Percentiles rank a stretch among this genome's conserved stretches.
Conservation (phyloP, 179 eudicot species). For the Dionaea muscipula region DNA sequence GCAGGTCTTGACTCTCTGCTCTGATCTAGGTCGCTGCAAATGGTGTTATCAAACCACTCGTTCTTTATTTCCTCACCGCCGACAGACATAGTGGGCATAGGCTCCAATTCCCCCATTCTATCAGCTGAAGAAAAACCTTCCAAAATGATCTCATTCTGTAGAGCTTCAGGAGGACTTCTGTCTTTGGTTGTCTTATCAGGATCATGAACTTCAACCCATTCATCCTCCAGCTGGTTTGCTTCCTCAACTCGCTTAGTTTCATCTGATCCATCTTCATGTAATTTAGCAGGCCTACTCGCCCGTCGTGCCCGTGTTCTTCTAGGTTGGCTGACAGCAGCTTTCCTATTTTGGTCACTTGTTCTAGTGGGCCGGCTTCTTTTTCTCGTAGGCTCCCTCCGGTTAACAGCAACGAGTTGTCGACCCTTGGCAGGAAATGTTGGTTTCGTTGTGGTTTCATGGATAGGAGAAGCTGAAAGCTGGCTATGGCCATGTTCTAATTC, state of each 20-base stretch:
- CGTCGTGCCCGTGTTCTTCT: constrained; percentile 37
- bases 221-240: constrained; percentile 12
- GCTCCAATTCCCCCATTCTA: constrained; percentile 10
- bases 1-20: constrained; percentile 7
- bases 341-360: constrained; percentile 18
- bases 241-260: constrained; percentile 28
- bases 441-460: constrained; percentile 20
- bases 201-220: neutral
- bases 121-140: constrained; percentile 10
- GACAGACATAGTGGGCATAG: constrained; percentile 7
- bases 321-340: constrained; percentile 30
- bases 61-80: constrained; percentile 7
- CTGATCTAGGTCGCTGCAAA: constrained; percentile 14
- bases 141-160: neutral
- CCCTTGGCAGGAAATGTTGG: constrained; percentile 7
- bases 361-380: constrained; percentile 52
- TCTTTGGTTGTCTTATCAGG: constrained; percentile 13
- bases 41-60: constrained; percentile 8
- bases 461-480: constrained; percentile 19
- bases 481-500: constrained; percentile 11
- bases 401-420: constrained; percentile 2
- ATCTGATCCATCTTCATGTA: constrained; percentile 32
- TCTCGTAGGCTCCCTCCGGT: constrained; percentile 26
- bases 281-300: constrained; percentile 47
- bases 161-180: constrained; percentile 14